Percentiles rank a stretch among this genome's conserved stretches.
phyloP scores from a whole-genome alignment of 805 yeast species.

The Yamadazyma paraphyllophila region DNA sequence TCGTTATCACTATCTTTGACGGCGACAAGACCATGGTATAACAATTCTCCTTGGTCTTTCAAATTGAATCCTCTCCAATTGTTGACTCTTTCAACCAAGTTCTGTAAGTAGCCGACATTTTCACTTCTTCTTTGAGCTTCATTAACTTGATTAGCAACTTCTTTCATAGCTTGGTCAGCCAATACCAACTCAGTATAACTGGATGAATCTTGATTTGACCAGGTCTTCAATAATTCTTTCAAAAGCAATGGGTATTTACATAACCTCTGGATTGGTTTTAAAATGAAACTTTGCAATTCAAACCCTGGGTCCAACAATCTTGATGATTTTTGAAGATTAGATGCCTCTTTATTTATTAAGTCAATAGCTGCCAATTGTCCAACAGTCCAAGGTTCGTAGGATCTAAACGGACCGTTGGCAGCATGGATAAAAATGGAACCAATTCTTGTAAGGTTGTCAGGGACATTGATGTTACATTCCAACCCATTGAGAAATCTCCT shows the following conservation, averaged over 20 bases:
- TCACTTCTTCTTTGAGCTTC: conserved; percentile 93
- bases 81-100: conserved; percentile 67
- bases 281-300: conserved; percentile 83
- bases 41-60: conserved; percentile 77
- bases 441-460: conserved; percentile 73
- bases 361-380: conserved; percentile 88
- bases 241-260: conserved; percentile 89
- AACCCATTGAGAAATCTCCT: conserved; percentile 82
- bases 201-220: conserved; percentile 18
- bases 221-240: conserved; percentile 69
- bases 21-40: conserved; percentile 69
- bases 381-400: conserved; percentile 92
- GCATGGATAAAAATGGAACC: conserved; percentile 88
- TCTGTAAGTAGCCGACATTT: conserved; percentile 68
- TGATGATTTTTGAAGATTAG: conserved; percentile 53
- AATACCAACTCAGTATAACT: conserved; percentile 60
- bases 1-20: conserved; percentile 71
- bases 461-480: conserved; percentile 80
- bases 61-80: conserved; percentile 93
- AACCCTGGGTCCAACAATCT: conserved; percentile 75
- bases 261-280: conserved; percentile 95
- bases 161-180: conserved; percentile 74
- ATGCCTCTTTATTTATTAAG: conserved; percentile 62
- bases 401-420: conserved; percentile 72
- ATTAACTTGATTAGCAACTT: conserved; percentile 83